Base-by-base conservation (phyloP, 2,329 filamentous ascomycete species). In the Neocatenulostroma microsporum region DNA sequence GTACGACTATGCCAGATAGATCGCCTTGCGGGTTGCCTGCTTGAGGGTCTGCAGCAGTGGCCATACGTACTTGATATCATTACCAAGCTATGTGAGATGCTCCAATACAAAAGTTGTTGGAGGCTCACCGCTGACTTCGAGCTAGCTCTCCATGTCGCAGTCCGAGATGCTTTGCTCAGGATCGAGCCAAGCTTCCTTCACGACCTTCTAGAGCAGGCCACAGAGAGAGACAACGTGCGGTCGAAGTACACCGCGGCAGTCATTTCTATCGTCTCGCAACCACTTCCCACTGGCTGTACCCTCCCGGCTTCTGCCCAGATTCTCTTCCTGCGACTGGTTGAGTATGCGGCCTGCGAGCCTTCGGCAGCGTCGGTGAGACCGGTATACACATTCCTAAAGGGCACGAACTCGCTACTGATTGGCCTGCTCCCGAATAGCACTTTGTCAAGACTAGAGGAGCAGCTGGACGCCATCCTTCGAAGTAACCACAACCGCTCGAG, bases 21-120 rank as follows among this genome's bases (percentile, higher is more conserved):
- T 9, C 53, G 57, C 15, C 55, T 78, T 15, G 61, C 62, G 11
- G 58, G 56, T n/a, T 55, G 58, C 21, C 48, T 74, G n/a, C 51
- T 70, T 20, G 65, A 72, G 40, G 68, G 66, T 18, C 54, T 77
- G 23, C 62, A 68, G 21, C 62, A 67, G 30, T 74, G 71, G 56
- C 61, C 66, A 3, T 69, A 70, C 41, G 64, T 71, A 4, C 48
- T 76, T 37, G 57, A 63, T 20, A 58, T 77, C 19, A 53, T 78
- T 25, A 54, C 63, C n/a, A 53, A 48, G 24, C 63, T 78, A 20
- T 65, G 71, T 74, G 60, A 21, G 40, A 34, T 40, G 29, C 10
- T 21, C 21, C 14, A n/a, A n/a, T n/a, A n/a, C n/a, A n/a, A n/a
- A n/a, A n/a, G n/a, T n/a, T n/a, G n/a, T n/a, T n/a, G 15, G 10